Percentiles rank a stretch among this genome's conserved stretches.
These are phyloP conservation scores for Mycena amicta DNA, from an alignment of 768 basidiomycete genomes.

Conservation along the genomic window DNA sequence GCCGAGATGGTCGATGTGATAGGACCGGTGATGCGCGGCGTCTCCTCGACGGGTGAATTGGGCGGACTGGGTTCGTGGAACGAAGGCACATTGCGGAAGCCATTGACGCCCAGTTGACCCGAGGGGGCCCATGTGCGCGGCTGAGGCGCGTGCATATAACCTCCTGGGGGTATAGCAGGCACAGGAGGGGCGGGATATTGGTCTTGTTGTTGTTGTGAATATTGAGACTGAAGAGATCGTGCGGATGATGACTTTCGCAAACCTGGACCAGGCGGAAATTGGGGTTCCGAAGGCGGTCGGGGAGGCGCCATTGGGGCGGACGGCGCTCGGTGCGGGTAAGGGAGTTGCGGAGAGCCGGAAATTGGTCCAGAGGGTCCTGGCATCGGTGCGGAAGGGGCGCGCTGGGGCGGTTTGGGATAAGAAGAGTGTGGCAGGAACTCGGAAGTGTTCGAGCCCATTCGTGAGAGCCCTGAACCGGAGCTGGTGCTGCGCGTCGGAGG, in stretches of 20 bases:
- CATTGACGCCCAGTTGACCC: constrained; percentile 53
- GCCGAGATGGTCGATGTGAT: constrained; percentile 78
- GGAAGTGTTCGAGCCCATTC: constrained; percentile 27
- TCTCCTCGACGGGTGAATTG: constrained; percentile 70
- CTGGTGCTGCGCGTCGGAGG: constrained; percentile 44
- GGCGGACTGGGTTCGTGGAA: constrained; percentile 82
- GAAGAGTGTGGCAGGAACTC: constrained; percentile 24
- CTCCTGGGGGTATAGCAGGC: constrained; percentile 42
- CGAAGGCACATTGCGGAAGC: constrained; percentile 53
- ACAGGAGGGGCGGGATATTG: constrained; percentile 41
- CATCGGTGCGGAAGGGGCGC: constrained; percentile 22
- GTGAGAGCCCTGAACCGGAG: constrained; percentile 28
- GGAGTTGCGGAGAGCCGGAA: constrained; percentile 12
- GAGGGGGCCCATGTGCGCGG: constrained; percentile 66
- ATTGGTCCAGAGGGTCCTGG: constrained; percentile 6
- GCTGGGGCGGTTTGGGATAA: constrained; percentile 17
- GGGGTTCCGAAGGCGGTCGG: constrained; percentile 55
- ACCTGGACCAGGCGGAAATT: constrained; percentile 30
- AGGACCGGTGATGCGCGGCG: constrained; percentile 58
- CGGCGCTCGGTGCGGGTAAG: constrained; percentile 25
- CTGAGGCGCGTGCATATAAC: constrained; percentile 45
- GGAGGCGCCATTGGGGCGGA: constrained; percentile 31
- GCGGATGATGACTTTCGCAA: constrained; percentile 60
- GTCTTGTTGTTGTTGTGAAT: constrained; percentile 51
- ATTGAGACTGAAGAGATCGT: constrained; percentile 57